phyloP scores from a whole-genome alignment of 2,329 filamentous ascomycete genomes.

The Lachnellula subtilissima region DNA sequence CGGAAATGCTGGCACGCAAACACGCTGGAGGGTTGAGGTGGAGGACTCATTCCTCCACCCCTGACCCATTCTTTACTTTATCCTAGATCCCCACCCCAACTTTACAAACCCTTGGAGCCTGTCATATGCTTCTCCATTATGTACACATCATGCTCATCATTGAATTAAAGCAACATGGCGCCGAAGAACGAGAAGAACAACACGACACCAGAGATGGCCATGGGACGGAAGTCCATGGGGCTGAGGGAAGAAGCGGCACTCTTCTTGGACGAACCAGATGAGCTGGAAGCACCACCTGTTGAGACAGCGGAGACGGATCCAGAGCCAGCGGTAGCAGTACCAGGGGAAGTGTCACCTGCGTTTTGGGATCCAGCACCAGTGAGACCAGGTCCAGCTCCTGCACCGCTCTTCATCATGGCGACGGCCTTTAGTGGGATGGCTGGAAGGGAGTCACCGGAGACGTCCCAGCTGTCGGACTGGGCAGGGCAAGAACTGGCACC shows the following conservation, averaged over 20 bases:
- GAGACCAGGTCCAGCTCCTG: constrained; percentile 39
- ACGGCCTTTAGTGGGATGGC: constrained; percentile 41
- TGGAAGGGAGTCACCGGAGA: constrained; percentile 41
- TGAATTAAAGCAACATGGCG: constrained; percentile 6
- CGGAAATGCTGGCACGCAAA: not conserved
- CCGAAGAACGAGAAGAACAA: constrained; percentile 5
- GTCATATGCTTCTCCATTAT: constrained; percentile 2
- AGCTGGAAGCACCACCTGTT: not conserved
- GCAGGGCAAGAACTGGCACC: constrained; percentile 41
- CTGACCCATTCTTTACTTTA: not conserved
- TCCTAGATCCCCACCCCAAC: not conserved
- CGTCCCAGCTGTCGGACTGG: constrained; percentile 43
- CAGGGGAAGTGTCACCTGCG: constrained; percentile 10
- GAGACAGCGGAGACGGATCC: constrained; percentile 9
- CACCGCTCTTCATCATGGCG: constrained; percentile 43
- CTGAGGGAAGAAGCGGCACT: constrained; percentile 1
- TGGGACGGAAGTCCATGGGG: constrained; percentile 2
- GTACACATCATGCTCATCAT: constrained; percentile 2
- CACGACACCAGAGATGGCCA: constrained; percentile 1
- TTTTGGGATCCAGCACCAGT: constrained; percentile 27
- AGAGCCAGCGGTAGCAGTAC: constrained; percentile 11
- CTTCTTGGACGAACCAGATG: constrained; percentile 2
- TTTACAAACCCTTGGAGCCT: not conserved
- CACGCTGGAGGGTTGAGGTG: not conserved
- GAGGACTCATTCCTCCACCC: not conserved